Evolutionary conservation across 192 early-diverging fungal genomes (phyloP).

Genomic region (Endogone sp.): DNA sequence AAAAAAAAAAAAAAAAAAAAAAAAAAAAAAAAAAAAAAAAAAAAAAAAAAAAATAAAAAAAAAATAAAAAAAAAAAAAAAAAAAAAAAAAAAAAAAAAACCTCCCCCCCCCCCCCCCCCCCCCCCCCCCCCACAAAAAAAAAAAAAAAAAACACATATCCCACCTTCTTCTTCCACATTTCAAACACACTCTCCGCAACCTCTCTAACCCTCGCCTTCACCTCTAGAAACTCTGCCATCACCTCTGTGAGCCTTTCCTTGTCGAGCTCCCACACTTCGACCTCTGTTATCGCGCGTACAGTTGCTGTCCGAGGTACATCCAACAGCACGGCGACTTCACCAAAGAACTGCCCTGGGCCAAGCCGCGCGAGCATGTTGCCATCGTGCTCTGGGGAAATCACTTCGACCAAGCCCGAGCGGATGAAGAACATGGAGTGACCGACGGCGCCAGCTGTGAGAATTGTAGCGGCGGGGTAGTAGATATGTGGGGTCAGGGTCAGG

Average conservation of each 20-base stretch:
- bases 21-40: too few relatives aligned
- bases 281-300: conserved; percentile 39
- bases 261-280: conserved; percentile 46
- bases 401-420: conserved; percentile 62
- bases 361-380: conserved; percentile 21
- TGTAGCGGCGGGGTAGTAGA: conserved; percentile 47
- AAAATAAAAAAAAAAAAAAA: too few relatives aligned
- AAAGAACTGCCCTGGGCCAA: conserved; percentile 43
- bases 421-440: conserved; percentile 70
- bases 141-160: too few relatives aligned
- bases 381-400: conserved; percentile 37
- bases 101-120: too few relatives aligned
- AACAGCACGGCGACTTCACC: conserved; percentile 45
- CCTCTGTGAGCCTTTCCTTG: conserved; percentile 29
- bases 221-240: conserved; percentile 23
- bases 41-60: too few relatives aligned
- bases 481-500: conserved; percentile 40
- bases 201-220: neutral
- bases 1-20: too few relatives aligned
- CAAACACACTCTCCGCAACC: neutral
- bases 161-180: neutral
- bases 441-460: conserved; percentile 61
- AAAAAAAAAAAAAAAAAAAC: too few relatives aligned
- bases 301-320: conserved; percentile 40
- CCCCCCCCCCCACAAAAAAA: too few relatives aligned